Conservation (phyloP, 768 basidiomycete species). For the Crassisporium funariophilum region DNA sequence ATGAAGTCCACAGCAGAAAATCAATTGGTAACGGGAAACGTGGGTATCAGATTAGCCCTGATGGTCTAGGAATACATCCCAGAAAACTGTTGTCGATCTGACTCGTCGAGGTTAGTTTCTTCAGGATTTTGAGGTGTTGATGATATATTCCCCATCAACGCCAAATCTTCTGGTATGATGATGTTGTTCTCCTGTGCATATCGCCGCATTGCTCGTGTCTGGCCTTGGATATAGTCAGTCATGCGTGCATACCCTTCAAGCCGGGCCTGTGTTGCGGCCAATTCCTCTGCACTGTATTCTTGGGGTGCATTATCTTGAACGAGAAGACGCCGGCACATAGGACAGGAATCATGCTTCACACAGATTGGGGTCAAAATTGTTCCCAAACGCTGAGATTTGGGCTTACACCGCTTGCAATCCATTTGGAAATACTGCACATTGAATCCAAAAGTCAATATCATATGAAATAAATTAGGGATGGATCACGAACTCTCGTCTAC, state of each 20-base stretch:
- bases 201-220: neutral
- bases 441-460: conserved; percentile 4
- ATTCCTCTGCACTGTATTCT: neutral
- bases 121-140: neutral
- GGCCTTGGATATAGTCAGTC: too few relatives aligned
- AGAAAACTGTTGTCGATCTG: conserved; percentile 36
- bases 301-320: conserved; percentile 22
- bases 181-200: neutral
- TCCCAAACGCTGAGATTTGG: neutral
- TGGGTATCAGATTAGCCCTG: too few relatives aligned
- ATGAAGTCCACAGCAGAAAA: too few relatives aligned
- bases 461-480: neutral
- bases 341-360: conserved; percentile 62
- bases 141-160: neutral
- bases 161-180: neutral
- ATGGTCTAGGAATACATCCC: conserved; percentile 60
- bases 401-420: conserved; percentile 62
- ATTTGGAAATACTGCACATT: conserved; percentile 56
- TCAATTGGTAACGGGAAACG: too few relatives aligned
- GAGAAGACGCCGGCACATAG: conserved; percentile 59
- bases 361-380: neutral
- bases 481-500: conserved; percentile 68
- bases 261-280: neutral
- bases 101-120: neutral
- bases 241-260: neutral